These are phyloP conservation scores for Physcomitrellopsis africana DNA, from an alignment of 225 moss, liverwort and hornwort genomes.

Conservation along the genomic window DNA sequence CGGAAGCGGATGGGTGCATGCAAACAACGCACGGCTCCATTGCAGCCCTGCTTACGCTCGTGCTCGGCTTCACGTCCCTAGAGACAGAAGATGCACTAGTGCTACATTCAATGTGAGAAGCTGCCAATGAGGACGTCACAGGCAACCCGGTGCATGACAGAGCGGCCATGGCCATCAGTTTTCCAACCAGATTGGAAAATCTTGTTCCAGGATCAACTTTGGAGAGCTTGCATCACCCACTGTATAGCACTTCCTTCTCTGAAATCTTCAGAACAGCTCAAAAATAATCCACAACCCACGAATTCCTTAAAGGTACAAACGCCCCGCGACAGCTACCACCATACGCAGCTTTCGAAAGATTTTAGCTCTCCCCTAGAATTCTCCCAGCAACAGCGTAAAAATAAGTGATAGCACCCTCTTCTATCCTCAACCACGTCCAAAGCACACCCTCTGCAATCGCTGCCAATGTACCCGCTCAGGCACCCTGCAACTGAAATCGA, in stretches of 20 bases:
- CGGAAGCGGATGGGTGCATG: conserved; percentile 24
- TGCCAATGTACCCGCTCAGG: background rate
- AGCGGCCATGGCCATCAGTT: conserved; percentile 33
- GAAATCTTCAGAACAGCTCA: background rate
- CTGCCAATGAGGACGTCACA: conserved; percentile 25
- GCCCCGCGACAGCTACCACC: too few species aligned
- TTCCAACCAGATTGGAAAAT: conserved; percentile 18
- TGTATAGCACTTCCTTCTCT: background rate
- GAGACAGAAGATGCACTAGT: background rate
- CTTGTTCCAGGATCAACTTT: conserved; percentile 14
- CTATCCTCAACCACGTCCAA: background rate
- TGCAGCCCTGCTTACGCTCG: conserved; percentile 15
- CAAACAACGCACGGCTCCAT: conserved; percentile 42
- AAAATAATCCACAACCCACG: background rate
- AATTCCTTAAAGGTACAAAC: too few species aligned
- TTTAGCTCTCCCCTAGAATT: background rate
- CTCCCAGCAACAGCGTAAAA: background rate
- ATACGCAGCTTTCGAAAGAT: too few species aligned
- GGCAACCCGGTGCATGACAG: conserved; percentile 37
- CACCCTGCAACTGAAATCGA: background rate
- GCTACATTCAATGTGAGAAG: conserved; percentile 21
- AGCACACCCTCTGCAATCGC: conserved; percentile 7
- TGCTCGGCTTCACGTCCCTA: conserved; percentile 30
- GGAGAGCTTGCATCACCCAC: conserved; percentile 9
- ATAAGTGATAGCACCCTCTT: background rate